These are phyloP conservation scores for Catunica adiposa DNA, from an alignment of 2,329 filamentous ascomycete genomes.

Conservation along the genomic window DNA sequence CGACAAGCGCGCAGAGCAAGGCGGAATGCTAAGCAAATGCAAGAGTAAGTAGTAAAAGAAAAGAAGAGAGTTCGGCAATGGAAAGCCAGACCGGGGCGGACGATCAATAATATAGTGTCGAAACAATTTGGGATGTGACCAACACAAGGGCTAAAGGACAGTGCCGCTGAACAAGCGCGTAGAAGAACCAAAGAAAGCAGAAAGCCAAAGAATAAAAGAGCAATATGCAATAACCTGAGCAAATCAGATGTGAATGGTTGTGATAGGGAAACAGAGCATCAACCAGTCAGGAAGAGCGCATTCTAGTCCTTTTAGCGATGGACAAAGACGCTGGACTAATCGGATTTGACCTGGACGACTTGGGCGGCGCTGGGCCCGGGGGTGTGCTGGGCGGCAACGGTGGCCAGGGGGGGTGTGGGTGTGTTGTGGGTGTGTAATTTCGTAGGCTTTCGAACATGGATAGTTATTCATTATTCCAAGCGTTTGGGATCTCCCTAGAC, in stretches of 20 bases:
- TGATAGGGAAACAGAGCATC: not conserved
- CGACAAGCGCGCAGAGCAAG: not conserved
- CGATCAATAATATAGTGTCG: slow-evolving; percentile 3
- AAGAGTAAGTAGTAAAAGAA: slow-evolving; percentile 8
- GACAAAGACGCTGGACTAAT: not conserved
- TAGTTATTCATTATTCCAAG: no score
- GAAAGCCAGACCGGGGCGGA: not conserved
- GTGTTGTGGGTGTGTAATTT: not conserved
- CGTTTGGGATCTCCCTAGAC: no score
- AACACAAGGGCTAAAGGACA: not conserved
- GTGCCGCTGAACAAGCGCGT: not conserved
- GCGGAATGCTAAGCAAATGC: slow-evolving; percentile 7
- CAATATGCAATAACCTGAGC: not conserved
- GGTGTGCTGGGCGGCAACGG: slow-evolving; percentile 5
- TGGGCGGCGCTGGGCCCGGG: not conserved
- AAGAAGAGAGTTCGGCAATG: slow-evolving; percentile 5
- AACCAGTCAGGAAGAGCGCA: not conserved
- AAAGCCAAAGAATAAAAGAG: not conserved
- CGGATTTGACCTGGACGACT: not conserved
- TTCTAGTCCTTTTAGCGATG: slow-evolving; percentile 1
- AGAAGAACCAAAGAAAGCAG: not conserved
- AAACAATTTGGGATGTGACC: not conserved
- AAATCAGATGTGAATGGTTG: not conserved
- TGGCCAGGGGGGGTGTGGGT: not conserved
- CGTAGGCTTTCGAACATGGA: not conserved